Percentiles rank a stretch among this genome's conserved stretches.
phyloP scores from a whole-genome alignment of 495 filamentous ascomycete species.

The Penicillium herquei region DNA sequence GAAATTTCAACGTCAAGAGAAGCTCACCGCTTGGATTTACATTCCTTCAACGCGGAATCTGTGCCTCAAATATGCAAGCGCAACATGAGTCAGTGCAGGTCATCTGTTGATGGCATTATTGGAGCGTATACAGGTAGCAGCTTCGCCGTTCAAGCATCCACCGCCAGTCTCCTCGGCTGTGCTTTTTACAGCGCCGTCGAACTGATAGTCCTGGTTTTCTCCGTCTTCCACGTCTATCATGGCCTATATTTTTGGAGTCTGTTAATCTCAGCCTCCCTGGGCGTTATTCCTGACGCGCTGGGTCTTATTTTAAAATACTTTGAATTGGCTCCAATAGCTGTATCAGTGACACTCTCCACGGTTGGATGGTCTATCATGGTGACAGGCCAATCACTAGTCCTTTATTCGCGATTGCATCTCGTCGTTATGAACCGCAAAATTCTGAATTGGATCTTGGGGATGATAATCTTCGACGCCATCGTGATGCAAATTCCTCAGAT shows the following conservation, averaged over 20 bases:
- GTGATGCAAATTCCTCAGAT: conserved; percentile 46
- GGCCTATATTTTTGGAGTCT: conserved; percentile 22
- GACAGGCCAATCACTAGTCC: conserved; percentile 56
- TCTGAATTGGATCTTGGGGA: conserved; percentile 41
- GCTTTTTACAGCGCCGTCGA: conserved; percentile 27
- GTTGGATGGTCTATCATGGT: conserved; percentile 57
- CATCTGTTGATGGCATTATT: conserved; percentile 21
- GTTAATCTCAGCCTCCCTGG: conserved; percentile 39
- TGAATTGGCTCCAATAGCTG: conserved; percentile 26
- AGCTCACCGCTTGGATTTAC: too few relatives aligned
- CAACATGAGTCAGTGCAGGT: conserved; percentile 6
- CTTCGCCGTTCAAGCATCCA: conserved; percentile 19
- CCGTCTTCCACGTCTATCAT: conserved; percentile 35
- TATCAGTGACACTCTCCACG: conserved; percentile 33
- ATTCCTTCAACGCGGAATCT: neutral
- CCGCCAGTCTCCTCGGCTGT: conserved; percentile 16
- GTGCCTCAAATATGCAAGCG: neutral
- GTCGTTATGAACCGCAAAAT: conserved; percentile 38
- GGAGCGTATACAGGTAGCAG: conserved; percentile 25
- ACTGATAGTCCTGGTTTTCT: conserved; percentile 39
- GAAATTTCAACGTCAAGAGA: too few relatives aligned
- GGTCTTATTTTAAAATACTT: conserved; percentile 56
- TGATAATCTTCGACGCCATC: conserved; percentile 52
- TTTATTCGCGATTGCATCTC: conserved; percentile 60
- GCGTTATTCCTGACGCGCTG: conserved; percentile 47